phyloP scores from a whole-genome alignment of 495 filamentous ascomycete species.

The Penicillium coffeae region DNA sequence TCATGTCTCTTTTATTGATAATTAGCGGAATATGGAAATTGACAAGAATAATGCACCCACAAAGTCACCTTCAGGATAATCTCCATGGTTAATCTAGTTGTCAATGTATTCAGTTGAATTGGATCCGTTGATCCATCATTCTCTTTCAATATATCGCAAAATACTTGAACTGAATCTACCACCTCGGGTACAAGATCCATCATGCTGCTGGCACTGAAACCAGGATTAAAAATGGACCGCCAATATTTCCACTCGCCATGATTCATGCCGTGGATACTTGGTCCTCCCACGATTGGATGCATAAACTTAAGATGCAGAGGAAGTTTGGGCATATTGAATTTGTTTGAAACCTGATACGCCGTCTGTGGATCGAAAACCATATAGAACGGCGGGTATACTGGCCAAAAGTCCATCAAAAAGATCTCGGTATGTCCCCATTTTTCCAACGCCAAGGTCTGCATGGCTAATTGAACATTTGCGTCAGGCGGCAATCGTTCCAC shows the following conservation, averaged over 20 bases:
- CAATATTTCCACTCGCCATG: background rate
- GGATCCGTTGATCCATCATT: background rate
- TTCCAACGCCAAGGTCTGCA: background rate
- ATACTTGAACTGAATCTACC: background rate
- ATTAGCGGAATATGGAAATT: no score
- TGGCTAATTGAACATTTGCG: background rate
- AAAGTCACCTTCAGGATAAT: background rate
- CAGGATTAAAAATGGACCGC: conserved; percentile 1
- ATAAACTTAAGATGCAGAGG: background rate
- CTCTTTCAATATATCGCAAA: background rate
- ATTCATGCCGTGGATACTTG: background rate
- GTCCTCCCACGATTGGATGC: background rate
- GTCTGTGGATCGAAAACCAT: background rate
- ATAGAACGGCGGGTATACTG: background rate
- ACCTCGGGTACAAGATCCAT: background rate
- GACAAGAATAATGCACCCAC: background rate
- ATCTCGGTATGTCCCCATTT: conserved; percentile 2
- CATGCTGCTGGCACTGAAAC: background rate
- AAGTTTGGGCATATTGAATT: background rate
- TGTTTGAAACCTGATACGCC: background rate
- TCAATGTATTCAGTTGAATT: background rate
- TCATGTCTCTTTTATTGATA: no score
- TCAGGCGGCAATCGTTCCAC: background rate
- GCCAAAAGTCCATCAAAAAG: background rate
- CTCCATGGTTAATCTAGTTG: background rate